phyloP scores from a whole-genome alignment of 2,329 filamentous ascomycete species.

The Talaromyces sp. region DNA sequence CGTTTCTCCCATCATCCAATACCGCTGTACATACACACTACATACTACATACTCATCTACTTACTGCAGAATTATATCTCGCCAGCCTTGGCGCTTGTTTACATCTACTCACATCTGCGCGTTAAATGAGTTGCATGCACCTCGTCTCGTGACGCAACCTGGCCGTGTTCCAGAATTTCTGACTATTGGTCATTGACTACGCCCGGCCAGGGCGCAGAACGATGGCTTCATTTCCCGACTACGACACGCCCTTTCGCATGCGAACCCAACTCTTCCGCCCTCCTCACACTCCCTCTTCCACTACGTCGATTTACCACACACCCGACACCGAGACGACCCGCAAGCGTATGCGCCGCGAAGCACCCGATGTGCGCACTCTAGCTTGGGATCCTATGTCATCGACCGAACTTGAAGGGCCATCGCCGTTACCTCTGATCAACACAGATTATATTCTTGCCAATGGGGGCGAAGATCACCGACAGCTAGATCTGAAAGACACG shows the following conservation, averaged over 20 bases:
- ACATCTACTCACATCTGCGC: neutral
- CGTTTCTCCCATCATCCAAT: neutral
- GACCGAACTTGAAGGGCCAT: conserved; percentile 32
- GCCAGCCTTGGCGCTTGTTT: conserved; percentile 4
- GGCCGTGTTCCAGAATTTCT: neutral
- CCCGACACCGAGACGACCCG: conserved; percentile 22
- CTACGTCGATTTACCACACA: conserved; percentile 14
- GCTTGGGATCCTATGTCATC: conserved; percentile 27
- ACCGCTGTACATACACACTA: neutral
- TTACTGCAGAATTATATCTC: neutral
- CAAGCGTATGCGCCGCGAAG: conserved; percentile 33
- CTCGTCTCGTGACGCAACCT: neutral
- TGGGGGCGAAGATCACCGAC: conserved; percentile 20
- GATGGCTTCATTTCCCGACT: conserved; percentile 20
- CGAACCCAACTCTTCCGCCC: conserved; percentile 24
- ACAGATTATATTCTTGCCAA: conserved; percentile 40
- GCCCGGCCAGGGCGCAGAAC: conserved; percentile 8
- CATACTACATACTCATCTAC: neutral
- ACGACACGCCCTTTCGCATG: conserved; percentile 19
- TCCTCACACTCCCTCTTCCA: conserved; percentile 19
- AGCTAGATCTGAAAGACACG: conserved; percentile 24
- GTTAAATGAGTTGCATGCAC: neutral
- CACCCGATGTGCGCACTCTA: conserved; percentile 27
- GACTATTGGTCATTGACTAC: neutral
- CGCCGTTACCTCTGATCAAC: conserved; percentile 41